These are phyloP conservation scores for Kwoniella sp. DNA, from an alignment of 768 basidiomycete genomes.

Conservation along the genomic window DNA sequence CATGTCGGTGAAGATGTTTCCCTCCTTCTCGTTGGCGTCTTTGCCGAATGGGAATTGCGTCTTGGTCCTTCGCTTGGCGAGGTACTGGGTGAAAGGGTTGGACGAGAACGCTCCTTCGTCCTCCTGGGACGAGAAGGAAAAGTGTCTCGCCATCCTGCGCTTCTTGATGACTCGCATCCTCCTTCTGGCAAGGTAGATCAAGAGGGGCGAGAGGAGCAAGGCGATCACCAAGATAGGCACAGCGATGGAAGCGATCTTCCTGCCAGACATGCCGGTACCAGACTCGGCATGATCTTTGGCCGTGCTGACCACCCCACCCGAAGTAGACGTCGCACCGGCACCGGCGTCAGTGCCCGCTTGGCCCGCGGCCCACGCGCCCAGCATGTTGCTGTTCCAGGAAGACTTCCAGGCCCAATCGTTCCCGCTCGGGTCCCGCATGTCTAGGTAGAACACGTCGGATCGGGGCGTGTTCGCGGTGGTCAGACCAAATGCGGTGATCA, in stretches of 20 bases:
- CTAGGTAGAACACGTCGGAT: slow-evolving; percentile 45
- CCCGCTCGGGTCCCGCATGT: slow-evolving; percentile 38
- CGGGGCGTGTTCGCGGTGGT: slow-evolving; percentile 19
- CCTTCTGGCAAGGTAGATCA: slow-evolving; percentile 38
- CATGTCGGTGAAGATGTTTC: slow-evolving; percentile 21
- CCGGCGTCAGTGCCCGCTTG: neutral
- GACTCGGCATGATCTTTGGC: neutral
- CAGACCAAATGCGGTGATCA: slow-evolving; percentile 48
- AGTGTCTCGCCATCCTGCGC: slow-evolving; percentile 43
- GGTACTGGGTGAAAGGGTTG: slow-evolving; percentile 1
- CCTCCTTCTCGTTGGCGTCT: slow-evolving; percentile 42
- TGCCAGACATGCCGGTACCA: slow-evolving; percentile 8
- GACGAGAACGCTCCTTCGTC: slow-evolving; percentile 25
- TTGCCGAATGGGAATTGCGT: slow-evolving; percentile 33
- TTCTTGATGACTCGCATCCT: slow-evolving; percentile 36
- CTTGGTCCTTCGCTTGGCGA: slow-evolving; percentile 3
- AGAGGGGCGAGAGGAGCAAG: slow-evolving; percentile 27
- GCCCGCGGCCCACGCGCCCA: slow-evolving; percentile 20
- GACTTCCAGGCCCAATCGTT: slow-evolving; percentile 46
- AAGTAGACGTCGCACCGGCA: neutral
- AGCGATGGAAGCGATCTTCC: slow-evolving; percentile 27
- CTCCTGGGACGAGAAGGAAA: slow-evolving; percentile 34
- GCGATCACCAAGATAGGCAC: slow-evolving; percentile 33
- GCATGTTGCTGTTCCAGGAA: slow-evolving; percentile 40
- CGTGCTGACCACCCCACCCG: neutral